phyloP scores from a whole-genome alignment of 1,284 basidiomycete genomes.

The Nidula niveotomentosa region DNA sequence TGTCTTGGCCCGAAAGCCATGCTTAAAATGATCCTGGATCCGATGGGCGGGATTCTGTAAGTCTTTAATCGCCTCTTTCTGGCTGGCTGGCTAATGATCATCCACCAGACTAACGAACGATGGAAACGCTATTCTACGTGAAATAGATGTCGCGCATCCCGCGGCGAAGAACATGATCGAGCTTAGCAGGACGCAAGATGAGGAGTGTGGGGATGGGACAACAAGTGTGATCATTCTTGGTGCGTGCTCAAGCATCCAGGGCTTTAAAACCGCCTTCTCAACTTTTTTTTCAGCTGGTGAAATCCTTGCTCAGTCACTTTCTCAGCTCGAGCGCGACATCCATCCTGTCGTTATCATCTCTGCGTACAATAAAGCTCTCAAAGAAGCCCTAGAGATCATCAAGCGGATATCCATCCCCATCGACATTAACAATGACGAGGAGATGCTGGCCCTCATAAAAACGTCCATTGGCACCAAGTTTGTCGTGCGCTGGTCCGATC shows the following conservation, averaged over 20 bases:
- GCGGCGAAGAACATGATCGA: conserved; percentile 99
- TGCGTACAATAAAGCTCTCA: conserved; percentile 95
- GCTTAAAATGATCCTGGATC: conserved; percentile 99
- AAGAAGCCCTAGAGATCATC: conserved; percentile 89
- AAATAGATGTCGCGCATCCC: conserved; percentile 98
- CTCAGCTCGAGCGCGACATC: conserved; percentile 93
- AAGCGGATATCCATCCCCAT: conserved; percentile 89
- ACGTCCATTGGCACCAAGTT: conserved; percentile 99
- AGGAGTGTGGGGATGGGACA: conserved; percentile 98
- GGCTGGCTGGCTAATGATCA: not conserved
- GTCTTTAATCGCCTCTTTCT: conserved; percentile 25
- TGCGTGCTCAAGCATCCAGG: conserved; percentile 32
- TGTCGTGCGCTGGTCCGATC: conserved; percentile 93
- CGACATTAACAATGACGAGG: conserved; percentile 81
- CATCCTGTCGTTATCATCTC: conserved; percentile 99
- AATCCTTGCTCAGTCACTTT: conserved; percentile 93
- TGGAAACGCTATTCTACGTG: conserved; percentile 95
- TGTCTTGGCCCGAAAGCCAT: conserved; percentile 98
- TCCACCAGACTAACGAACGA: conserved; percentile 86
- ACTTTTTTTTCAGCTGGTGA: conserved; percentile 77
- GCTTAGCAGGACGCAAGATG: conserved; percentile 95
- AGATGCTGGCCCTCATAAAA: conserved; percentile 98
- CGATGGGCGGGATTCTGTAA: conserved; percentile 95
- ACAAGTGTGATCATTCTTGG: conserved; percentile 97
- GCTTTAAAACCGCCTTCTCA: not conserved